Evolutionary conservation across 306 rosid species (phyloP), one percentile per base, ranked within the genome.

Genomic region (Cicer arietinum): DNA sequence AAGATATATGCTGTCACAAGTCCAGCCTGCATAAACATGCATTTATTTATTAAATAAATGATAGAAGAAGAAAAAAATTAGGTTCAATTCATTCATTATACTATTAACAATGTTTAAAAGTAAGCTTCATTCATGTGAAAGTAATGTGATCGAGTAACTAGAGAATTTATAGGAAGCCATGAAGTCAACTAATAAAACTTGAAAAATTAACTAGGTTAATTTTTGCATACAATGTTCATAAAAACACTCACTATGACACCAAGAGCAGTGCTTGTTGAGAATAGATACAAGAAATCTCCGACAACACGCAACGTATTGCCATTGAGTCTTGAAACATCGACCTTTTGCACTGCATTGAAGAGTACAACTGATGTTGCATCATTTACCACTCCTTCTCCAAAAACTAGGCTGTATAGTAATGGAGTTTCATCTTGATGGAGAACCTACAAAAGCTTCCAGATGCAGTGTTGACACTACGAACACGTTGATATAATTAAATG

Each of bases 281-380:
- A 94, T 42, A 91, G 87, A 82, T 90, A 94, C 13, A 89, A 81
- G 81, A 91, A 94, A 77, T 91, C 92, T 60, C 88, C 89, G 12
- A 89, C 0, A 62, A 91, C 84, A 10, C 11, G 85, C 14, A 87
- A 80, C 10, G 77, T 44, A 56, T 43, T 35, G 54, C 83, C 67
- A 35, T 69, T 48, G 14, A 87, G 57, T 59, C 62, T 86, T 17
- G 84, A 83, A 74, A 90, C 85, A 54, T 91, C 93, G 64, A 91
- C 75, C 85, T 91, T 90, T 75, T 89, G 98, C 67, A 94, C 82
- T 16, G 97, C 94, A 71, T 94, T 84, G 89, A 90, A 94, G 76
- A 94, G 91, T 62, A 94, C 97, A 77, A 94, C 94, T 10, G 97
- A 86, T 6, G 98, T 94, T 35, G 98, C 97, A 83, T 94, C 98